Conservation (phyloP, 257 asterid genomes). For the Nyctanthes arbortristis region DNA sequence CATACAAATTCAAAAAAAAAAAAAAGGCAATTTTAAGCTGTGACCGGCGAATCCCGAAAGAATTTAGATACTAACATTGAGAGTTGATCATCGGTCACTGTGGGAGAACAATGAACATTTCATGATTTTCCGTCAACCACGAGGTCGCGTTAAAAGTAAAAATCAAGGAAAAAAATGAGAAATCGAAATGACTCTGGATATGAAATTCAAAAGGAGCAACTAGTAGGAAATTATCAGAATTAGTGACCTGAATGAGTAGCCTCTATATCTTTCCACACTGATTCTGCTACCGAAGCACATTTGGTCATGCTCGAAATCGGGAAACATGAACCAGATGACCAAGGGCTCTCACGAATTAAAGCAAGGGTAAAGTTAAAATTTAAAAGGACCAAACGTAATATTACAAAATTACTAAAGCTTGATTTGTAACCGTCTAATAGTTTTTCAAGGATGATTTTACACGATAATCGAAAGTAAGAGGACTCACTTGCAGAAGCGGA, state of each 20-base stretch:
- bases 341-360: too few relatives aligned
- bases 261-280: conserved; percentile 70
- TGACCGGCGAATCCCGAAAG: not conserved
- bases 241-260: conserved; percentile 63
- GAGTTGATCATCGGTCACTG: conserved; percentile 90
- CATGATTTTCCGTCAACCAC: conserved; percentile 9
- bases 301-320: conserved; percentile 47
- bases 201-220: not conserved
- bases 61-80: conserved; percentile 53
- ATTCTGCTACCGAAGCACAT: conserved; percentile 59
- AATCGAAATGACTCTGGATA: not conserved
- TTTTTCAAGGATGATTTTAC: too few relatives aligned
- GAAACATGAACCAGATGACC: not conserved
- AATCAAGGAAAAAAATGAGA: not conserved
- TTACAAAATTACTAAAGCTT: too few relatives aligned
- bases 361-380: too few relatives aligned
- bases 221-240: not conserved
- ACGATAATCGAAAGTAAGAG: too few relatives aligned
- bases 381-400: too few relatives aligned
- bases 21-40: not conserved
- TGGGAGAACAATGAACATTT: conserved; percentile 19
- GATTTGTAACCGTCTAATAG: too few relatives aligned
- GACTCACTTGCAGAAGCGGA: too few relatives aligned
- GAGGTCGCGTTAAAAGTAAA: not conserved
- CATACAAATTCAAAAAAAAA: not conserved